Evolutionary conservation across 345 rosid genomes (phyloP).

Genomic region (thale cress (Arabidopsis thaliana)): DNA sequence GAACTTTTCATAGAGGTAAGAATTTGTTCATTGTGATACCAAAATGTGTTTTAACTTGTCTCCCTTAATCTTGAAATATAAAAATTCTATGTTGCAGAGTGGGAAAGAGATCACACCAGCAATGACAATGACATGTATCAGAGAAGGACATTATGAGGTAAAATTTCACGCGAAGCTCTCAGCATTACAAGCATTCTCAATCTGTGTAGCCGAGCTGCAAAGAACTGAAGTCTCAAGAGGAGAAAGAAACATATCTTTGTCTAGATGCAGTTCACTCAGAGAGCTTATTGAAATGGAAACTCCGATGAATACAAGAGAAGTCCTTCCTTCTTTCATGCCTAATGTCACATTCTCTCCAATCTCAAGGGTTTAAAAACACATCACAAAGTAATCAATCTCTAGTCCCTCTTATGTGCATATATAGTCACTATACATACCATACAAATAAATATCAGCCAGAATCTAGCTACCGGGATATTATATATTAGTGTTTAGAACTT

Average conservation of each 20-base stretch:
- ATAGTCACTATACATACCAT: slow-evolving; percentile 22
- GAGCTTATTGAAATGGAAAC: slow-evolving; percentile 68
- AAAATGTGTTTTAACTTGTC: slow-evolving; percentile 1
- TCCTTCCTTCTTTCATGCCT: slow-evolving; percentile 59
- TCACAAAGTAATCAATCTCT: slow-evolving; percentile 23
- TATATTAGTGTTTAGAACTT: background rate
- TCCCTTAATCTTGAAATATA: slow-evolving; percentile 5
- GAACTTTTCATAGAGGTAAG: slow-evolving; percentile 74
- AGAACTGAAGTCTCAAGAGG: slow-evolving; percentile 48
- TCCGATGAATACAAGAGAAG: slow-evolving; percentile 50
- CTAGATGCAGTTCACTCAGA: slow-evolving; percentile 65
- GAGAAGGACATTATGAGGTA: slow-evolving; percentile 60
- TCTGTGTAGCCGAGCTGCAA: slow-evolving; percentile 79
- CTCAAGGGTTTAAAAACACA: slow-evolving; percentile 64
- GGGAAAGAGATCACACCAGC: slow-evolving; percentile 51
- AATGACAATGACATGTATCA: slow-evolving; percentile 55
- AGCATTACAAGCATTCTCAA: slow-evolving; percentile 86
- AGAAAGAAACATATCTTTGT: slow-evolving; percentile 44
- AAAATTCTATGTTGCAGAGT: slow-evolving; percentile 53
- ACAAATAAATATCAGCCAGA: slow-evolving; percentile 20
- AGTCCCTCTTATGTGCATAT: slow-evolving; percentile 6
- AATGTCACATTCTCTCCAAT: slow-evolving; percentile 93
- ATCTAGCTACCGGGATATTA: background rate
- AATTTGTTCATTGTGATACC: background rate
- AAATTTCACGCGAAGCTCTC: slow-evolving; percentile 91